Percentiles rank a stretch among this genome's conserved stretches.
Evolutionary conservation across 768 basidiomycete genomes (phyloP).

Genomic region (Termitomyces titanicus): DNA sequence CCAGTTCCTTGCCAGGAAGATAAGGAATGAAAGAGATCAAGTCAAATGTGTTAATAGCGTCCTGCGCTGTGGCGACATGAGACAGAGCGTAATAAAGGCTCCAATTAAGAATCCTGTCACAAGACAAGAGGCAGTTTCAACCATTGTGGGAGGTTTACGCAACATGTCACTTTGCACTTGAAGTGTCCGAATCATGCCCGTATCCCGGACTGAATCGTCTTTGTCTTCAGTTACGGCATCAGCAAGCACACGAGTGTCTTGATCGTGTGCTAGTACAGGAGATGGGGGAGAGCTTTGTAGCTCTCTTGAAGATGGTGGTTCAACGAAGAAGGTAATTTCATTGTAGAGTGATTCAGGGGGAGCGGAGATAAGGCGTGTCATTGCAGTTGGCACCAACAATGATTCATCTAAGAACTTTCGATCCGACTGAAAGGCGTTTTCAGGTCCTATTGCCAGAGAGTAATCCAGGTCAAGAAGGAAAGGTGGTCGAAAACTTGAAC

Average conservation of each 20-base stretch:
- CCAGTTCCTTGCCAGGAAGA: neutral
- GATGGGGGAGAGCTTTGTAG: neutral
- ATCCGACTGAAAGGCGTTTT: neutral
- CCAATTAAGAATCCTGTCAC: slow-evolving; percentile 59
- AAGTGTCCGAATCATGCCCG: slow-evolving; percentile 3
- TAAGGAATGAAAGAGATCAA: slow-evolving; percentile 6
- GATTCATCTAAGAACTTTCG: neutral
- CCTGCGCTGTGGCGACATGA: slow-evolving; percentile 44
- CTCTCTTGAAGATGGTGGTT: slow-evolving; percentile 5
- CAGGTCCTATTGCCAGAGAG: neutral
- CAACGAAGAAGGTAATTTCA: slow-evolving; percentile 1
- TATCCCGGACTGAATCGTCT: slow-evolving; percentile 8
- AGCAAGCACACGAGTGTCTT: neutral
- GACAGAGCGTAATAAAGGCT: slow-evolving; percentile 50
- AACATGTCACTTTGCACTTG: slow-evolving; percentile 9
- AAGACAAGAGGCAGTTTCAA: slow-evolving; percentile 34
- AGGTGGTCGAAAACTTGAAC: neutral
- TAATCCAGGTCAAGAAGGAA: neutral
- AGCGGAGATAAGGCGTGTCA: no score
- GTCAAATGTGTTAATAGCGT: slow-evolving; percentile 34
- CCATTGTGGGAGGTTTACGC: slow-evolving; percentile 17
- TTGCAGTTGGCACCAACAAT: neutral
- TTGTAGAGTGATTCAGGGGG: neutral
- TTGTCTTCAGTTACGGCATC: neutral
- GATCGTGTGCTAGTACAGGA: neutral